Evolutionary conservation across 1,284 basidiomycete species (phyloP).

Genomic region (Ustilago esculenta): DNA sequence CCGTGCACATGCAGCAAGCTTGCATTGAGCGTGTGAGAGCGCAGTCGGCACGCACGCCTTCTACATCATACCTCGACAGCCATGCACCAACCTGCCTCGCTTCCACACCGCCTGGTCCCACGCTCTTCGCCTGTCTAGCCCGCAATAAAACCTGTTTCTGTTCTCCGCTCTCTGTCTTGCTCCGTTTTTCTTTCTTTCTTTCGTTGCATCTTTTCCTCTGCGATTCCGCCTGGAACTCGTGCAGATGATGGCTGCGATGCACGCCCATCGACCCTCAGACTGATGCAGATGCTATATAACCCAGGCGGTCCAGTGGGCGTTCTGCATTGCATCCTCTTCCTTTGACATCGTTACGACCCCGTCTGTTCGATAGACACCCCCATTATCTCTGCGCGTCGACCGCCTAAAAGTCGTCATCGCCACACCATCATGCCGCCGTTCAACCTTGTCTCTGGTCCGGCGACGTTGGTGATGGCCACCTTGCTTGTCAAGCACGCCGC

Average conservation of each 20-base stretch:
- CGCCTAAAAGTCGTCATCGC: constrained; percentile 14
- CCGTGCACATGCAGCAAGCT: constrained; percentile 7
- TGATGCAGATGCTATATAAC: neutral
- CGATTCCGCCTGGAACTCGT: neutral
- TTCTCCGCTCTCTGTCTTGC: too few relatives aligned
- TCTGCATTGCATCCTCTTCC: too few relatives aligned
- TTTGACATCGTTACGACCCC: too few relatives aligned
- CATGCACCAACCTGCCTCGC: constrained; percentile 1
- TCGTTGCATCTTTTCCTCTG: too few relatives aligned
- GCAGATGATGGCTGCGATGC: neutral
- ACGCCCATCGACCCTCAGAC: neutral
- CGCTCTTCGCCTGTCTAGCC: too few relatives aligned
- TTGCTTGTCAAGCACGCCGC: constrained; percentile 31
- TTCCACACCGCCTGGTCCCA: too few relatives aligned
- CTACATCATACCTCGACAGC: constrained; percentile 12
- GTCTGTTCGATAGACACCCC: too few relatives aligned
- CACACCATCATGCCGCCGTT: constrained; percentile 39
- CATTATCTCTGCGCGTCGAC: constrained; percentile 5
- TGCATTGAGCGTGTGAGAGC: constrained; percentile 3
- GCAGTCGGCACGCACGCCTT: constrained; percentile 7
- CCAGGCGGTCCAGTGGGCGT: too few relatives aligned
- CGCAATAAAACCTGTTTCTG: too few relatives aligned
- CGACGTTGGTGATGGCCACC: constrained; percentile 28
- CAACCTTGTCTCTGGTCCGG: constrained; percentile 34
- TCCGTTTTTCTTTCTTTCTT: too few relatives aligned